Conservation (phyloP, 352 stramenopile genomes). For the Pythium sp. region DNA sequence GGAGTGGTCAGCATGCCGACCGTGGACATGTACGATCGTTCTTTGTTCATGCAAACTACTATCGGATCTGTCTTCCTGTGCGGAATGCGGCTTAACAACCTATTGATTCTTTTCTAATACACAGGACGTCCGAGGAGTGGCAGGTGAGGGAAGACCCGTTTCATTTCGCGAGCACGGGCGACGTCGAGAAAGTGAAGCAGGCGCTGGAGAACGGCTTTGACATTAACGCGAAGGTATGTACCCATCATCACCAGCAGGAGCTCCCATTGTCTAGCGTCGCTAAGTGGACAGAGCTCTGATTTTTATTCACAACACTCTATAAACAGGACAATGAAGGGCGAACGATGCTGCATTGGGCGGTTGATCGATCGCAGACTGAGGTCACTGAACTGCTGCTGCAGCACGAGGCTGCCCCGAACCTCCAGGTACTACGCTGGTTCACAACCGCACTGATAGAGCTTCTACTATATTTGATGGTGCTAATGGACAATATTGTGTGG, state of each 20-base stretch:
- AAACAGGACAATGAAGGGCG: slow-evolving; percentile 64
- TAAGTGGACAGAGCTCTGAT: not conserved
- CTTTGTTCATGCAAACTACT: not conserved
- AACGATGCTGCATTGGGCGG: slow-evolving; percentile 83
- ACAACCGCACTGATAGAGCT: not conserved
- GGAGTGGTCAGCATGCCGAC: slow-evolving; percentile 59
- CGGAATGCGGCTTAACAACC: too few relatives aligned
- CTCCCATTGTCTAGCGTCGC: not conserved
- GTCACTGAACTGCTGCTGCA: slow-evolving; percentile 53
- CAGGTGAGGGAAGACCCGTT: slow-evolving; percentile 69
- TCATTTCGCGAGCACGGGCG: slow-evolving; percentile 67
- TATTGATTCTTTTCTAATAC: not conserved
- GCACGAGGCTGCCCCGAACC: slow-evolving; percentile 51
- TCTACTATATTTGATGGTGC: not conserved
- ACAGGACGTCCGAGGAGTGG: slow-evolving; percentile 75
- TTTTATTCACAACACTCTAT: not conserved
- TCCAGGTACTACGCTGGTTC: slow-evolving; percentile 32
- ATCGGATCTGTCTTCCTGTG: not conserved
- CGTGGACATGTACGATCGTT: slow-evolving; percentile 56
- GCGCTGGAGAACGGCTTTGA: slow-evolving; percentile 39
- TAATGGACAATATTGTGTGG: not conserved
- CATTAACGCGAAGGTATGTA: slow-evolving; percentile 41
- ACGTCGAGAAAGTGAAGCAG: slow-evolving; percentile 46
- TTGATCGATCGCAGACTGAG: slow-evolving; percentile 57
- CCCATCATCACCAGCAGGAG: not conserved